phyloP scores from a whole-genome alignment of 2,329 filamentous ascomycete species.

The Fusarium praegraminearum region DNA sequence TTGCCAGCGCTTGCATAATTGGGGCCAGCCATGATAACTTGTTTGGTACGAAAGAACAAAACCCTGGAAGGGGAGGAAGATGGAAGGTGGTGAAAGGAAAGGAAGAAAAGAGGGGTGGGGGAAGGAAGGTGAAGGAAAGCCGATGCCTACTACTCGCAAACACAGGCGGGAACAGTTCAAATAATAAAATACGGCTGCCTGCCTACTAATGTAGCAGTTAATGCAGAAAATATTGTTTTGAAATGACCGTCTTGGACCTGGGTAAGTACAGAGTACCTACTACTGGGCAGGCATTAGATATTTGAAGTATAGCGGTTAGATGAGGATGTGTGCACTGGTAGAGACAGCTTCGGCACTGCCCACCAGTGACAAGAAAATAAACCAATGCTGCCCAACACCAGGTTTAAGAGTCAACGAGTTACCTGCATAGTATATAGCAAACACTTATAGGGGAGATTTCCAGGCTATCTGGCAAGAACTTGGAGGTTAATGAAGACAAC shows the following conservation, averaged over 20 bases:
- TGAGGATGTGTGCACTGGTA: neutral
- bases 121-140: conserved; percentile 2
- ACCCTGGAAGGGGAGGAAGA: neutral
- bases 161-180: neutral
- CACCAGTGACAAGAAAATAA: neutral
- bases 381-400: neutral
- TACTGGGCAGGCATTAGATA: neutral
- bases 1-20: conserved; percentile 44
- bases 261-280: no score
- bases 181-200: neutral
- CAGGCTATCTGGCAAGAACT: neutral
- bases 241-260: neutral
- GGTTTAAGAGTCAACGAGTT: neutral
- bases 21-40: neutral
- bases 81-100: conserved; percentile 2
- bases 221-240: neutral
- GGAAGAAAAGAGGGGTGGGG: neutral
- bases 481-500: neutral
- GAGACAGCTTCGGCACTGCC: neutral
- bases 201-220: neutral
- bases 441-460: neutral
- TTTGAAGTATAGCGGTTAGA: neutral
- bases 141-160: neutral
- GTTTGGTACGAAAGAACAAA: no score
- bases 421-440: neutral